Base-by-base conservation (phyloP, 192 early-diverging fungal species). In the Geranomyces variabilis region DNA sequence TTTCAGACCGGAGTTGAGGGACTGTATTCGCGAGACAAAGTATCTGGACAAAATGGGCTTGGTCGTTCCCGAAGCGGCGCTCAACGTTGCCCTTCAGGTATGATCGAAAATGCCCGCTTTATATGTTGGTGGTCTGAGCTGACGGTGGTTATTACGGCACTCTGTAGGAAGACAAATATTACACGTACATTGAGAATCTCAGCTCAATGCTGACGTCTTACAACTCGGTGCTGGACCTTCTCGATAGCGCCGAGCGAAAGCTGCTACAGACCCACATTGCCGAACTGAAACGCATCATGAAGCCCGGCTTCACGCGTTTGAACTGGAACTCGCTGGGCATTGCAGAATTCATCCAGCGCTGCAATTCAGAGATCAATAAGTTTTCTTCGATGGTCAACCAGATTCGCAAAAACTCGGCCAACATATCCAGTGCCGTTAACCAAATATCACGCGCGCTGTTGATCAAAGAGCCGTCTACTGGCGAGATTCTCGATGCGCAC, bases 251-350 rank as follows among this genome's bases (percentile, higher is more conserved):
- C 2, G 87, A 87, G 57, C 72, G 75, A 30, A 86, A 86, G 73
- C 70, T 88, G 1, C 71, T 88, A 8, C 57, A 73, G 19, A 67
- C 69, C 1, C 84, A 88, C 62, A 83, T 88, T 29, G 69, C 71
- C n/a, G 85, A 87, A 60, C 77, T 88, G 14, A 84, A 84, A 63
- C 74, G 86, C 1, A 82, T 87, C 26, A 84, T 88, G 81, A 88
- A 86, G 65, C 84, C 87, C 14, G 87, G 87, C 31, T 84, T 88
- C 46, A 83, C 82, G 13, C 75, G 87, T 12, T 69, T 88, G 24
- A 88, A 88, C 61, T 88, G 87, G 87, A 88, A 87, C 67, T 86
- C 83, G 28, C 73, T 88, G 10, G 87, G 87, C 14, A 88, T 88
- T 43, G 78, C 85, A 13, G 84, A 87, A 63, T 88, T 86, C 65